Evolutionary conservation across 305 asterid genomes (phyloP).

Genomic region (Salvia sclarea): DNA sequence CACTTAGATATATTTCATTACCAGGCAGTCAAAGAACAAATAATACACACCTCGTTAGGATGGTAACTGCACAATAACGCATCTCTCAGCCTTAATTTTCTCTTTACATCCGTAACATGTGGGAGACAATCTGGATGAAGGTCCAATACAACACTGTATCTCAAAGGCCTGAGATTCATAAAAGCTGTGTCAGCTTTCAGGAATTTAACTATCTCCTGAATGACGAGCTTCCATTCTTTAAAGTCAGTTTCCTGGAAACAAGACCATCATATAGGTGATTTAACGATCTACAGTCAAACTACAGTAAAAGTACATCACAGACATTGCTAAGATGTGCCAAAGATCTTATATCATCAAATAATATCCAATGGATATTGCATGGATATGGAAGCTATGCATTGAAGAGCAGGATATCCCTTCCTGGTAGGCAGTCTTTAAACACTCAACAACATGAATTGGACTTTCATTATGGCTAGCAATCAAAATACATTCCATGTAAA

Average conservation of each 20-base stretch:
- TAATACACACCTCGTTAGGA: slow-evolving; percentile 72
- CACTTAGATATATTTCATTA: slow-evolving; percentile 13
- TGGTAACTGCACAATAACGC: slow-evolving; percentile 91
- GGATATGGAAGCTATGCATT: slow-evolving; percentile 16
- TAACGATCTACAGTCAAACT: slow-evolving; percentile 22
- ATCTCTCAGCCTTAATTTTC: slow-evolving; percentile 79
- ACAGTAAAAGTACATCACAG: slow-evolving; percentile 19
- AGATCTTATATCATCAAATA: slow-evolving; percentile 16
- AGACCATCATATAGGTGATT: slow-evolving; percentile 36
- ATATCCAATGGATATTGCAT: slow-evolving; percentile 20
- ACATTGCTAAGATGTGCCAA: slow-evolving; percentile 17
- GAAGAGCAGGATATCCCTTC: slow-evolving; percentile 9
- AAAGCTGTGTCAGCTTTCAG: slow-evolving; percentile 95
- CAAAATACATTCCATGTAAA: slow-evolving; percentile 1
- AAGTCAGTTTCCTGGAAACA: slow-evolving; percentile 90
- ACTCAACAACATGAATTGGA: not conserved
- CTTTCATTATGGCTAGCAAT: slow-evolving; percentile 10
- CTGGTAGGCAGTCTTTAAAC: slow-evolving; percentile 6
- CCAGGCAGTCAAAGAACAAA: slow-evolving; percentile 24
- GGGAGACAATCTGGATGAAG: slow-evolving; percentile 80
- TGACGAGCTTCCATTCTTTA: slow-evolving; percentile 97
- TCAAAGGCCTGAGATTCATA: slow-evolving; percentile 90
- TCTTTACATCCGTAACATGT: slow-evolving; percentile 51
- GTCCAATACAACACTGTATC: slow-evolving; percentile 85
- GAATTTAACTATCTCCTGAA: slow-evolving; percentile 93